phyloP scores from a whole-genome alignment of 2,329 filamentous ascomycete genomes.

The Aspergillus persii region DNA sequence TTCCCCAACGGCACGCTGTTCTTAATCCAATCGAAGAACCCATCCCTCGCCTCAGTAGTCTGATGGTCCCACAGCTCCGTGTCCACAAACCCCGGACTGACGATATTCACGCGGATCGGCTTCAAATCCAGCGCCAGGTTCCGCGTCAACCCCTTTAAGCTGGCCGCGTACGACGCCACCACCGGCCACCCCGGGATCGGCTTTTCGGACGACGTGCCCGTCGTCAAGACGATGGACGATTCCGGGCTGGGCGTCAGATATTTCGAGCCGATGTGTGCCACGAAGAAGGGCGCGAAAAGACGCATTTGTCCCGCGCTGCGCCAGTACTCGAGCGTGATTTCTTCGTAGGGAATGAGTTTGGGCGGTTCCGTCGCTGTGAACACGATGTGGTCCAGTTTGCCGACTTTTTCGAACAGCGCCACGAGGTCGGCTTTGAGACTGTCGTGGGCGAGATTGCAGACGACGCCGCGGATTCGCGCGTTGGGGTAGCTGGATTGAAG shows the following conservation, averaged over 20 bases:
- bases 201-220: constrained; percentile 48
- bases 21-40: constrained; percentile 15
- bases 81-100: constrained; percentile 55
- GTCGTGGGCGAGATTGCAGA: constrained; percentile 49
- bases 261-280: constrained; percentile 50
- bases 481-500: constrained; percentile 41
- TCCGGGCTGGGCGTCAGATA: constrained; percentile 44
- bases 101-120: constrained; percentile 63
- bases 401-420: constrained; percentile 42
- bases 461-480: constrained; percentile 31
- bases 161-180: constrained; percentile 28
- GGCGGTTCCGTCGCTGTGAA: background rate
- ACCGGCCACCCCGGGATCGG: constrained; percentile 39
- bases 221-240: constrained; percentile 58
- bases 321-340: constrained; percentile 43
- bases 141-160: constrained; percentile 53
- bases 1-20: constrained; percentile 27
- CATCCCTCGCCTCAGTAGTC: constrained; percentile 16
- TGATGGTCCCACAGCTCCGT: constrained; percentile 44
- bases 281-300: constrained; percentile 51
- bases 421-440: constrained; percentile 50
- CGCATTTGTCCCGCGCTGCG: constrained; percentile 48
- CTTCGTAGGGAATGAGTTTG: constrained; percentile 41
- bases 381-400: constrained; percentile 3
- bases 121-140: constrained; percentile 62